phyloP scores from a whole-genome alignment of 2,329 filamentous ascomycete genomes.

The Aspergillus tamarii region DNA sequence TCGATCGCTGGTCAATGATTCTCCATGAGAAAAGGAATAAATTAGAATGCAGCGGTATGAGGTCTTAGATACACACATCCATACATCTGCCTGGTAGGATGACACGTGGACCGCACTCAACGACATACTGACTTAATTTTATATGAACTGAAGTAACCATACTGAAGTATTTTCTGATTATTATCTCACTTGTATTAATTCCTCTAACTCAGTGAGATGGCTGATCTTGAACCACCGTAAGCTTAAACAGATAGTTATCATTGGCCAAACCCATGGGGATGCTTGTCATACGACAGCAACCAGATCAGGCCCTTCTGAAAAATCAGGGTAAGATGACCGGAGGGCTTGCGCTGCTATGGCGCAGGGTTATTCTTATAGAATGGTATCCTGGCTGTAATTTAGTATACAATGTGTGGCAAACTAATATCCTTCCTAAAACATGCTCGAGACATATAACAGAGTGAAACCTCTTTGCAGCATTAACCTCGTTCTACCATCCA shows the following conservation, averaged over 20 bases:
- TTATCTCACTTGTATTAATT: not conserved
- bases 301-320: not conserved
- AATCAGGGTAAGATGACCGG: not conserved
- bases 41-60: not conserved
- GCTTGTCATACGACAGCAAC: not conserved
- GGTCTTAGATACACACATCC: not conserved
- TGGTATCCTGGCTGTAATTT: not conserved
- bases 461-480: too few species aligned
- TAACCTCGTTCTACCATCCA: not conserved
- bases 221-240: not conserved
- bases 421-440: not conserved
- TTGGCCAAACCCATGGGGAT: not conserved
- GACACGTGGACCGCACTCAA: too few species aligned
- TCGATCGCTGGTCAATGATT: not conserved
- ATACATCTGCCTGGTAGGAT: not conserved
- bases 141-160: not conserved
- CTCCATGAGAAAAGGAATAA: not conserved
- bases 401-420: not conserved
- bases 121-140: not conserved
- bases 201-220: not conserved
- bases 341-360: not conserved
- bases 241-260: not conserved
- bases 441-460: too few species aligned
- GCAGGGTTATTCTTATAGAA: not conserved
- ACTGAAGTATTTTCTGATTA: not conserved